phyloP scores from a whole-genome alignment of 2,329 filamentous ascomycete genomes.

The Clarireedia homoeocarpa region DNA sequence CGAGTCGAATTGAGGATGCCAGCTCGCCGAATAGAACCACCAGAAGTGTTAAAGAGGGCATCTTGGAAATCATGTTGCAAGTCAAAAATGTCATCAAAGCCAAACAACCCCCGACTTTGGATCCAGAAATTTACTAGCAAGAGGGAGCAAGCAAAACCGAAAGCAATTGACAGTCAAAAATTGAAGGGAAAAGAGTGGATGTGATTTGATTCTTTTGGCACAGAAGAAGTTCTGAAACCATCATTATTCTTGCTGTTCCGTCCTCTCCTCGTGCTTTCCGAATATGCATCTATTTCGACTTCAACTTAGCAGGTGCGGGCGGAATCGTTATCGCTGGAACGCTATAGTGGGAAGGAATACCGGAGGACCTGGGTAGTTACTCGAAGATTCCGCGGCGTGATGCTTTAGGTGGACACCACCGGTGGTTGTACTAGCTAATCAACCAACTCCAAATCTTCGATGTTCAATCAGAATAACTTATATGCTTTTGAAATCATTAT shows the following conservation, averaged over 20 bases:
- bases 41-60: conserved; percentile 2
- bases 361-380: too few species aligned
- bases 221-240: background rate
- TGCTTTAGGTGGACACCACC: too few species aligned
- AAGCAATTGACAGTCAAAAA: conserved; percentile 9
- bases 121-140: background rate
- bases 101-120: background rate
- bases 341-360: too few species aligned
- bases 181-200: background rate
- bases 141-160: conserved; percentile 4
- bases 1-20: conserved; percentile 12
- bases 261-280: conserved; percentile 19
- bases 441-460: too few species aligned
- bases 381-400: too few species aligned
- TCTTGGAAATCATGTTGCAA: background rate
- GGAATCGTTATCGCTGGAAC: too few species aligned
- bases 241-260: background rate
- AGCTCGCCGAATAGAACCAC: background rate
- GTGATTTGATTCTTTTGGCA: background rate
- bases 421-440: too few species aligned
- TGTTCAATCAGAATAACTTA: too few species aligned
- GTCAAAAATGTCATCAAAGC: conserved; percentile 4
- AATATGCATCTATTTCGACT: background rate
- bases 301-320: background rate
- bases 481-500: too few species aligned